Conservation (phyloP, 192 early-diverging fungal genomes). For the Chytriomyces confervae region DNA sequence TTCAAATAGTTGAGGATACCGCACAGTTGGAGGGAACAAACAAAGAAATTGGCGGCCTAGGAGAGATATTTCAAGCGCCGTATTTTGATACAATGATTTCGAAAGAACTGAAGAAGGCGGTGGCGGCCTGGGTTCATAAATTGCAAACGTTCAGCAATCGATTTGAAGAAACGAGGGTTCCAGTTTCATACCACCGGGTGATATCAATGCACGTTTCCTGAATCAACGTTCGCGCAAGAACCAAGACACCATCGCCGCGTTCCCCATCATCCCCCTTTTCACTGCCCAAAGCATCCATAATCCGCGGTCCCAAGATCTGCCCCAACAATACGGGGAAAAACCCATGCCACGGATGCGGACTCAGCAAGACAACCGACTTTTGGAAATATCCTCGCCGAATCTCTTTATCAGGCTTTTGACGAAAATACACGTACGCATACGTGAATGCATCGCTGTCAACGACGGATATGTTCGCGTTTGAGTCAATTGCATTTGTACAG, state of each 20-base stretch:
- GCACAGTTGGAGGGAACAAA: slow-evolving; percentile 61
- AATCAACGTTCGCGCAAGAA: slow-evolving; percentile 60
- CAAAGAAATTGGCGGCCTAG: slow-evolving; percentile 29
- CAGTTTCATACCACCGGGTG: slow-evolving; percentile 71
- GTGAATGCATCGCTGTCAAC: slow-evolving; percentile 59
- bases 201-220: slow-evolving; percentile 81
- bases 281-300: slow-evolving; percentile 71
- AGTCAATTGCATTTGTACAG: neutral
- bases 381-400: slow-evolving; percentile 91
- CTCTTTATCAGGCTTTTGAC: slow-evolving; percentile 84
- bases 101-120: slow-evolving; percentile 43
- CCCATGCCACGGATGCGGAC: slow-evolving; percentile 88
- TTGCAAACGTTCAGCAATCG: slow-evolving; percentile 3
- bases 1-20: slow-evolving; percentile 69
- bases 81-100: slow-evolving; percentile 42
- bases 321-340: slow-evolving; percentile 78
- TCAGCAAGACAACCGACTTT: slow-evolving; percentile 86
- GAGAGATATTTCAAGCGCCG: slow-evolving; percentile 42
- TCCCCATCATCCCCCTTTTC: slow-evolving; percentile 27
- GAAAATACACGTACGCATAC: slow-evolving; percentile 94
- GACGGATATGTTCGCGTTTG: slow-evolving; percentile 25
- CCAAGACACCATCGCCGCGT: slow-evolving; percentile 40
- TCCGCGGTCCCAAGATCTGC: slow-evolving; percentile 72
- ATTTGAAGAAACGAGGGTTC: slow-evolving; percentile 5
- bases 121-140: slow-evolving; percentile 44